Percentiles rank a stretch among this genome's conserved stretches.
Conservation (phyloP, 768 basidiomycete species). For the Phylloporus sp. region DNA sequence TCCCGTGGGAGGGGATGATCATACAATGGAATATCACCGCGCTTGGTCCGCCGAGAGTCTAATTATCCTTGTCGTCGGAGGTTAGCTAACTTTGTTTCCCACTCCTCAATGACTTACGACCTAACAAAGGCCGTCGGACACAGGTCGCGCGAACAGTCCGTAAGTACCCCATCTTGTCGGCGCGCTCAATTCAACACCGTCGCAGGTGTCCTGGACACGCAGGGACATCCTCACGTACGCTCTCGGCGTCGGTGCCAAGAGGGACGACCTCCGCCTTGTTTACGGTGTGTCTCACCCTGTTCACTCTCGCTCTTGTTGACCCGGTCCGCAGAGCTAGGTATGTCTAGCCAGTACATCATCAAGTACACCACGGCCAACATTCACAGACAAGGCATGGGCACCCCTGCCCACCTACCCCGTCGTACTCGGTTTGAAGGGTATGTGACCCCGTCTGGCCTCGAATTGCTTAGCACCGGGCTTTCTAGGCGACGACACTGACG, state of each 20-base stretch:
- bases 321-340: constrained; percentile 48
- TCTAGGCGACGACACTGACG: constrained; percentile 55
- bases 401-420: constrained; percentile 86
- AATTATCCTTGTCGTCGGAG: not conserved
- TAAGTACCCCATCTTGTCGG: constrained; percentile 23
- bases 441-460: not conserved
- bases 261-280: constrained; percentile 61
- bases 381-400: constrained; percentile 60
- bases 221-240: constrained; percentile 80
- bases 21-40: not conserved
- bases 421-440: constrained; percentile 68
- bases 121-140: constrained; percentile 66
- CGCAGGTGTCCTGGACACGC: constrained; percentile 79
- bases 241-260: constrained; percentile 77
- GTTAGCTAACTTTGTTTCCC: not conserved
- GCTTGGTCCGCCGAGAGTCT: not conserved
- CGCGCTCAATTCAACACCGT: not conserved
- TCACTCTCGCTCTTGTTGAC: not conserved
- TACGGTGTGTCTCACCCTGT: constrained; percentile 50
- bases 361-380: not conserved
- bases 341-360: not conserved
- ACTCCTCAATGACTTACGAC: constrained; percentile 46
- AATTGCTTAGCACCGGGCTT: not conserved
- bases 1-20: constrained; percentile 4
- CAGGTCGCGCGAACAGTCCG: constrained; percentile 48